These are phyloP conservation scores for Pontederia crassipes DNA, from an alignment of 176 grass and related monocot genomes.

Conservation along the genomic window DNA sequence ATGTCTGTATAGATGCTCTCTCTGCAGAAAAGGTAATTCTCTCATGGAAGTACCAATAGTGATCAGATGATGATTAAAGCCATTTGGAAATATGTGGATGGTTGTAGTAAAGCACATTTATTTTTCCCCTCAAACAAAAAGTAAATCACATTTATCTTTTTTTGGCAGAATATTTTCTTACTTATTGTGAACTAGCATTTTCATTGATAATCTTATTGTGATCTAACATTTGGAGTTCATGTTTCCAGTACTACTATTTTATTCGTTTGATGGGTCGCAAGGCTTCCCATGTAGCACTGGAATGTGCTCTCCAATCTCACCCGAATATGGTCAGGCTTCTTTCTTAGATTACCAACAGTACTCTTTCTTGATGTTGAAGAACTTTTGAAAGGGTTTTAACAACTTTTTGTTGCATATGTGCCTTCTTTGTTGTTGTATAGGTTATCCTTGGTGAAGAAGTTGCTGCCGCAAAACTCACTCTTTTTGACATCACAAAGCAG, in stretches of 20 bases:
- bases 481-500: conserved; percentile 96
- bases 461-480: conserved; percentile 86
- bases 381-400: neutral
- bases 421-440: conserved; percentile 27
- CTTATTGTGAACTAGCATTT: too few relatives aligned
- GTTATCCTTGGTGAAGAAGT: conserved; percentile 97
- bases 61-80: neutral
- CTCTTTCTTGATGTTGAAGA: too few relatives aligned
- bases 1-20: conserved; percentile 90
- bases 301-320: conserved; percentile 95
- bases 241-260: conserved; percentile 92
- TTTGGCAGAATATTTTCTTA: too few relatives aligned
- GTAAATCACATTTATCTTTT: too few relatives aligned
- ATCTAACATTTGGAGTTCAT: too few relatives aligned
- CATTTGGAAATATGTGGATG: neutral
- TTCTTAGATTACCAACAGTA: neutral
- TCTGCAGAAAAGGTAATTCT: conserved; percentile 92
- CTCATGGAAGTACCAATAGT: neutral
- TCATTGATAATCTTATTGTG: too few relatives aligned
- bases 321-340: conserved; percentile 69
- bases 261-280: conserved; percentile 97
- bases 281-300: conserved; percentile 96
- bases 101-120: neutral
- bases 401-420: neutral
- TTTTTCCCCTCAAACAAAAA: too few relatives aligned